Evolutionary conservation across 2,329 filamentous ascomycete genomes (phyloP).

Genomic region (Aaosphaeria pasadenensis): DNA sequence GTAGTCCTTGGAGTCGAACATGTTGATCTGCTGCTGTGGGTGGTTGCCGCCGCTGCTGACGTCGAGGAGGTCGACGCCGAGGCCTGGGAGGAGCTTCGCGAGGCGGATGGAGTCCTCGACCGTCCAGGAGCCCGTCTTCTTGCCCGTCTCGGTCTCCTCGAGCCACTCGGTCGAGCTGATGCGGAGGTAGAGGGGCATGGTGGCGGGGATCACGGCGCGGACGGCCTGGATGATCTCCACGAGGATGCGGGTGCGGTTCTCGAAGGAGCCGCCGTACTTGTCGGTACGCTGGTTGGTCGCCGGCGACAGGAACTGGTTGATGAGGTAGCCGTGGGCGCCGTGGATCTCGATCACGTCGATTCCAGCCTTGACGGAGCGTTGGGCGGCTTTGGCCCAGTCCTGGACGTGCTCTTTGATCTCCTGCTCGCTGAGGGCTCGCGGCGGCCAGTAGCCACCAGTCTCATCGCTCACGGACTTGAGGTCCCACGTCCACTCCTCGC

Average conservation of each 20-base stretch:
- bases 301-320: constrained; percentile 40
- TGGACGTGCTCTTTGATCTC: constrained; percentile 39
- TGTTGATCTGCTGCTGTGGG: constrained; percentile 38
- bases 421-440: constrained; percentile 31
- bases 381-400: constrained; percentile 40
- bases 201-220: constrained; percentile 27
- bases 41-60: constrained; percentile 47
- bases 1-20: constrained; percentile 45
- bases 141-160: constrained; percentile 29
- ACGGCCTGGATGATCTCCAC: constrained; percentile 42
- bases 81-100: constrained; percentile 38
- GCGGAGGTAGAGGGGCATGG: constrained; percentile 35
- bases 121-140: constrained; percentile 38
- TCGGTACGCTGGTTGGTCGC: constrained; percentile 43
- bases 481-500: constrained; percentile 40
- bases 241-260: constrained; percentile 38
- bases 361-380: constrained; percentile 34
- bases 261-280: constrained; percentile 41
- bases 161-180: constrained; percentile 38
- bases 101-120: constrained; percentile 38
- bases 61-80: constrained; percentile 46
- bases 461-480: constrained; percentile 26
- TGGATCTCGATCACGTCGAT: constrained; percentile 44
- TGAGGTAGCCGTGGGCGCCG: constrained; percentile 41
- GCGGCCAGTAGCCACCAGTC: constrained; percentile 35